Percentiles rank a stretch among this genome's conserved stretches.
phyloP scores from a whole-genome alignment of 2,329 filamentous ascomycete species.

The Zymoseptoria passerinii region DNA sequence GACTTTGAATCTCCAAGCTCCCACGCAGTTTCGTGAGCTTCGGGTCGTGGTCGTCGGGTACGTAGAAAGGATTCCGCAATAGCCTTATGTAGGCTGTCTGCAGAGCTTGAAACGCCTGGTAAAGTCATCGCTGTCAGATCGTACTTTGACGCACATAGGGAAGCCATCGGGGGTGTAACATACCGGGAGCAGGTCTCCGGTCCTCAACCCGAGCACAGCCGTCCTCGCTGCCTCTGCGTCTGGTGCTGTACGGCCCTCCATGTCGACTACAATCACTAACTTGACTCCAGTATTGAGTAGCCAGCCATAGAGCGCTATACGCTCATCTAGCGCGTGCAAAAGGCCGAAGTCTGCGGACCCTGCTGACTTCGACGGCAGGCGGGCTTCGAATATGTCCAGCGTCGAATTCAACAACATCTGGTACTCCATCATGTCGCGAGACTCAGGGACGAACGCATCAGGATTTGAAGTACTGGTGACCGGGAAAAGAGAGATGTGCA shows the following conservation, averaged over 20 bases:
- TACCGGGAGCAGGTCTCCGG: slow-evolving; percentile 80
- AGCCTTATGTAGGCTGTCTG: slow-evolving; percentile 86
- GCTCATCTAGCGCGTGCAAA: slow-evolving; percentile 87
- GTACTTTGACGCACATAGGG: neutral
- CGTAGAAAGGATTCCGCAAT: slow-evolving; percentile 90
- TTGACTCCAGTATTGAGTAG: slow-evolving; percentile 92
- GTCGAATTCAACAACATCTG: slow-evolving; percentile 83
- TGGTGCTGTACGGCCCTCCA: slow-evolving; percentile 59
- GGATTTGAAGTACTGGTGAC: slow-evolving; percentile 35
- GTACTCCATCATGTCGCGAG: slow-evolving; percentile 74
- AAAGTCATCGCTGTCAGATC: neutral
- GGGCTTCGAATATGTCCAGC: slow-evolving; percentile 87
- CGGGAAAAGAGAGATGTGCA: slow-evolving; percentile 86
- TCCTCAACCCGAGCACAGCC: slow-evolving; percentile 60
- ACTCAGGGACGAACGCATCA: slow-evolving; percentile 1
- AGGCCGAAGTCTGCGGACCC: slow-evolving; percentile 81
- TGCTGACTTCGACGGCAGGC: slow-evolving; percentile 58
- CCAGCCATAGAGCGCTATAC: slow-evolving; percentile 88
- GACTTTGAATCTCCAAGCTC: slow-evolving; percentile 66
- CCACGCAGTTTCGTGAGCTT: slow-evolving; percentile 40
- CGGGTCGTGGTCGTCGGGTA: slow-evolving; percentile 73
- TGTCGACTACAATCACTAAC: slow-evolving; percentile 83
- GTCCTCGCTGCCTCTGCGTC: slow-evolving; percentile 25
- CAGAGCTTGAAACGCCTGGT: slow-evolving; percentile 74
- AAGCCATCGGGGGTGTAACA: slow-evolving; percentile 25